A percentile compares a stretch with the other conserved stretches of the same genome.
These are phyloP conservation scores for Pseudogymnoascus sp. DNA, from an alignment of 2,329 filamentous ascomycete genomes.

Conservation along the genomic window DNA sequence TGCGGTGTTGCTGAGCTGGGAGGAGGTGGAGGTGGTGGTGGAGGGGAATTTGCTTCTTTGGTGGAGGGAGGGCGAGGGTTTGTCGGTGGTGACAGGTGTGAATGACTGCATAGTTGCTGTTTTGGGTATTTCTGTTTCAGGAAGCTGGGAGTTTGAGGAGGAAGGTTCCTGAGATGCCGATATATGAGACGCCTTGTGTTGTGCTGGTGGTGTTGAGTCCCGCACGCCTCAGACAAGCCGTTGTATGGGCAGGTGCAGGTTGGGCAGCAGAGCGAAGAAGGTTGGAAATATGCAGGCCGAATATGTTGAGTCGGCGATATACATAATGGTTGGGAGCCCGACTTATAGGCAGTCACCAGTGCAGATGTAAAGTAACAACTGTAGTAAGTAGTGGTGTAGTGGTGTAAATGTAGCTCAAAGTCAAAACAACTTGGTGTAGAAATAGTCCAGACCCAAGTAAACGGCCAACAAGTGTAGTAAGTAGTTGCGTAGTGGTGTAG, in stretches of 20 bases:
- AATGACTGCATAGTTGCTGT: background rate
- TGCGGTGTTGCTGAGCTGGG: background rate
- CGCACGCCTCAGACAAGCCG: conserved; percentile 1
- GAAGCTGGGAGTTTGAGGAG: background rate
- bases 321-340: background rate
- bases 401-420: background rate
- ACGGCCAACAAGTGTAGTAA: background rate
- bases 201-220: background rate
- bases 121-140: background rate
- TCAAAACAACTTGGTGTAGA: background rate
- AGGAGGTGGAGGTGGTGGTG: background rate
- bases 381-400: background rate
- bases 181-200: background rate
- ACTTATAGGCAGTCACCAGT: background rate
- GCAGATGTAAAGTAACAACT: background rate
- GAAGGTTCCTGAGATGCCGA: background rate
- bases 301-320: background rate
- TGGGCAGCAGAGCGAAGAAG: background rate
- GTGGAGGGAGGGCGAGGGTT: background rate
- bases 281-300: background rate
- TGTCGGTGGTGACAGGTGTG: background rate
- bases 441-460: background rate
- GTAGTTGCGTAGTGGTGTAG: background rate
- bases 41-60: background rate
- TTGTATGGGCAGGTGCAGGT: background rate